Percentiles rank a stretch among this genome's conserved stretches.
Evolutionary conservation across 2,329 filamentous ascomycete genomes (phyloP).

Genomic region (Alternaria burnsii): DNA sequence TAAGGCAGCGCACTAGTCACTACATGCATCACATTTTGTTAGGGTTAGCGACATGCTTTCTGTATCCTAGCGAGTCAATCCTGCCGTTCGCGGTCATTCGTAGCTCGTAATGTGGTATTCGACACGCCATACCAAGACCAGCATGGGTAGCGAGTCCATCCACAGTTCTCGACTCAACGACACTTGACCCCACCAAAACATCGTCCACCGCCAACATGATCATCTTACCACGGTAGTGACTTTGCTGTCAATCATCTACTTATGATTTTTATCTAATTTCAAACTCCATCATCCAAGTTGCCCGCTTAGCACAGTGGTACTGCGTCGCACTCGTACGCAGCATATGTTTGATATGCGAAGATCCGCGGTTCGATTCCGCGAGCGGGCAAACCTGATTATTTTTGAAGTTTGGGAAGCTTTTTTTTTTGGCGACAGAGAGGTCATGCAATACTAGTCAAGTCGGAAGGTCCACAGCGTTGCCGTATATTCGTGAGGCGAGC

Average conservation of each 20-base stretch:
- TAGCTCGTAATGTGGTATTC: neutral
- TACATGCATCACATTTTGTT: neutral
- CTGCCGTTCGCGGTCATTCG: neutral
- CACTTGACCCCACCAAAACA: neutral
- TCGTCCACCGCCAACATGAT: neutral
- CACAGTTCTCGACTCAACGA: neutral
- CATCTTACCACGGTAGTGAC: neutral
- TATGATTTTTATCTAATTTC: no score
- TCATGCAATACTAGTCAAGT: neutral
- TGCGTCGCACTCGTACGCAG: slow-evolving; percentile 23
- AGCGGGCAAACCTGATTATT: neutral
- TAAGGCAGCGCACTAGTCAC: neutral
- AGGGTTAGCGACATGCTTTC: neutral
- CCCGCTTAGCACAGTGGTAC: slow-evolving; percentile 24
- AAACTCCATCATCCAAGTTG: neutral
- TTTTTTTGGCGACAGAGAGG: neutral
- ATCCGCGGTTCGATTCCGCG: slow-evolving; percentile 18
- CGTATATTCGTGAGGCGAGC: neutral
- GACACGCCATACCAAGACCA: slow-evolving; percentile 2
- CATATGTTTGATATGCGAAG: slow-evolving; percentile 16
- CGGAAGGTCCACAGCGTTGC: neutral
- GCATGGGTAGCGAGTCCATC: neutral
- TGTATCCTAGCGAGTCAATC: neutral
- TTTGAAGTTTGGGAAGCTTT: neutral
- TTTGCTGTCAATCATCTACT: no score